phyloP scores from a whole-genome alignment of 495 filamentous ascomycete species.

The Penicillium nucicola region DNA sequence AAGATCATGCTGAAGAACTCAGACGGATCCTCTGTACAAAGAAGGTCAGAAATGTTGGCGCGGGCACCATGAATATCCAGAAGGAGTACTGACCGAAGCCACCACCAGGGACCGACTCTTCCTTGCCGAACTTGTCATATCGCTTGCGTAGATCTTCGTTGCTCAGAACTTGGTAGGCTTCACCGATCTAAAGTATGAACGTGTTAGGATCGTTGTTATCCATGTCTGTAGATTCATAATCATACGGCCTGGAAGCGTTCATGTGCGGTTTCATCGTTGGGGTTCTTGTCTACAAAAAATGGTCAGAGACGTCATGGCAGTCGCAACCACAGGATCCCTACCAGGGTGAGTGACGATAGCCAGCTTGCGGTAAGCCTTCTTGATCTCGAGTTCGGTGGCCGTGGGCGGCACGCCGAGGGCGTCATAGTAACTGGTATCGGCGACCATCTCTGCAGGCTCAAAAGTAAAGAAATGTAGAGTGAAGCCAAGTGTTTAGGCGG shows the following conservation, averaged over 20 bases:
- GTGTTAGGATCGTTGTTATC: constrained; percentile 9
- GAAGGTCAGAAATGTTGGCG: neutral
- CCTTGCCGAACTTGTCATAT: constrained; percentile 97
- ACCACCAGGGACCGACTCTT: constrained; percentile 77
- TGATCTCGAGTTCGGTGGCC: constrained; percentile 94
- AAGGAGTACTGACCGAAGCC: constrained; percentile 67
- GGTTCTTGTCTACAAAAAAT: constrained; percentile 79
- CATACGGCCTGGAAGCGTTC: constrained; percentile 82
- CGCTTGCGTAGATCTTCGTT: constrained; percentile 78
- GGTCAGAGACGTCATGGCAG: neutral
- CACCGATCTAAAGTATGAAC: constrained; percentile 64
- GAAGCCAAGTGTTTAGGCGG: constrained; percentile 6
- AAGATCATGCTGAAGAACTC: constrained; percentile 99
- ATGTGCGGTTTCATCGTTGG: constrained; percentile 91
- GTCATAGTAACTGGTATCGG: constrained; percentile 88
- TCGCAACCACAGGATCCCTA: constrained; percentile 17
- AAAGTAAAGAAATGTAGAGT: neutral
- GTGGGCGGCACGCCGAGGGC: constrained; percentile 81
- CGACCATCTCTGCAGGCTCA: constrained; percentile 61
- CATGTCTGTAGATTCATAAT: constrained; percentile 1
- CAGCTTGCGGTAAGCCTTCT: constrained; percentile 97
- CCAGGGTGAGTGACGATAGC: constrained; percentile 79
- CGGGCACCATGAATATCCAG: constrained; percentile 18
- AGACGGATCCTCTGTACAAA: constrained; percentile 70
- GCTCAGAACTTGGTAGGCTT: constrained; percentile 96